A percentile compares a stretch with the other conserved stretches of the same genome.
phyloP scores from a whole-genome alignment of 2,329 filamentous ascomycete genomes.

The Penicillium sp. region DNA sequence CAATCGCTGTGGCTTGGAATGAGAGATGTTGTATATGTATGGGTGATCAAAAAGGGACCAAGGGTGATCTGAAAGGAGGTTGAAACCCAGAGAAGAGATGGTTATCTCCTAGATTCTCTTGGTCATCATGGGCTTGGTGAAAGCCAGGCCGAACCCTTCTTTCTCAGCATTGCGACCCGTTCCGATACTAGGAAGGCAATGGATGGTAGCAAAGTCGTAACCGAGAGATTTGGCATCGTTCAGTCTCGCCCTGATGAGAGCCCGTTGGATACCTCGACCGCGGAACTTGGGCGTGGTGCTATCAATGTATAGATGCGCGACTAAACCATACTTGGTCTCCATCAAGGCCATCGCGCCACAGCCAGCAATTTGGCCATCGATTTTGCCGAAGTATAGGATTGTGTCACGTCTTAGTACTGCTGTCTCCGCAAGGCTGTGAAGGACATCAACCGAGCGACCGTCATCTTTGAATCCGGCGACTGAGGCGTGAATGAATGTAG shows the following conservation, averaged over 20 bases:
- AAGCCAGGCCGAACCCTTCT: slow-evolving; percentile 23
- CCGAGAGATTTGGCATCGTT: slow-evolving; percentile 18
- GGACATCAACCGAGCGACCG: slow-evolving; percentile 15
- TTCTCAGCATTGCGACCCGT: slow-evolving; percentile 24
- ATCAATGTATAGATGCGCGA: slow-evolving; percentile 25
- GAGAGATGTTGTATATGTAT: not conserved
- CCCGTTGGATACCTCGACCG: slow-evolving; percentile 20
- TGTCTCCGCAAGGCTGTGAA: slow-evolving; percentile 13
- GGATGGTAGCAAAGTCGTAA: slow-evolving; percentile 15
- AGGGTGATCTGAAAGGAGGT: not conserved
- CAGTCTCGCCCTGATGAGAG: slow-evolving; percentile 18
- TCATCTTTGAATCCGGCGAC: slow-evolving; percentile 19
- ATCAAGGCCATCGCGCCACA: slow-evolving; percentile 19
- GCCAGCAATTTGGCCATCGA: slow-evolving; percentile 15
- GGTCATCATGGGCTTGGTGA: slow-evolving; percentile 20
- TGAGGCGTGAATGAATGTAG: slow-evolving; percentile 20
- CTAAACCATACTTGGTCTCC: slow-evolving; percentile 15
- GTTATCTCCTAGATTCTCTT: slow-evolving; percentile 2
- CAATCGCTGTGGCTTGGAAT: not conserved
- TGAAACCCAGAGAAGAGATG: not conserved
- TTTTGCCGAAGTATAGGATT: slow-evolving; percentile 17
- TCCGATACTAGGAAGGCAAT: slow-evolving; percentile 13
- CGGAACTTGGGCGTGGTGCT: slow-evolving; percentile 20
- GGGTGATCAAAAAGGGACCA: not conserved
- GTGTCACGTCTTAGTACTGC: slow-evolving; percentile 20